A percentile compares a stretch with the other conserved stretches of the same genome.
These are phyloP conservation scores for Sphenostylis stenocarpa DNA, from an alignment of 306 rosid species.

Conservation along the genomic window DNA sequence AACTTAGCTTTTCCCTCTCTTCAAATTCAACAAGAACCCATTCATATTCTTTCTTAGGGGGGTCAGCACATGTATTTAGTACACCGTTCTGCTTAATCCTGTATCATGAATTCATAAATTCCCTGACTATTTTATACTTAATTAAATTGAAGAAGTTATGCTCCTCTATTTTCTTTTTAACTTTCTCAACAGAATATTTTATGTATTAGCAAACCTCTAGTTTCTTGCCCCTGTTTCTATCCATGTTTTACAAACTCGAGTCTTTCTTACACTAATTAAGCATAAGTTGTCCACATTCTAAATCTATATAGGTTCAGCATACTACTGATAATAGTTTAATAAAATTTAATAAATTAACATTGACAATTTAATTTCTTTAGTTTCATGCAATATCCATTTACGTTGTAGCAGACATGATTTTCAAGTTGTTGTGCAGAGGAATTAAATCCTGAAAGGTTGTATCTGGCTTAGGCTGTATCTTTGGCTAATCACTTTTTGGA, in stretches of 20 bases:
- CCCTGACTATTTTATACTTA: not conserved
- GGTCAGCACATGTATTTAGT: not conserved
- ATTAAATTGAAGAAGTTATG: not conserved
- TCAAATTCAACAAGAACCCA: not conserved
- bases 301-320: constrained; percentile 3
- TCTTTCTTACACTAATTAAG: not conserved
- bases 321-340: constrained; percentile 12
- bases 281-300: not conserved
- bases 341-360: constrained; percentile 2
- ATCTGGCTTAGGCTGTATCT: not conserved
- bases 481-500: constrained; percentile 1
- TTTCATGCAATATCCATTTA: constrained; percentile 17
- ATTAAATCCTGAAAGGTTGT: not conserved
- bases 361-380: not conserved
- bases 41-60: not conserved
- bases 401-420: constrained; percentile 1
- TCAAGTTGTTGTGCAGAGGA: not conserved
- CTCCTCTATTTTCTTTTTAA: constrained; percentile 5
- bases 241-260: not conserved
- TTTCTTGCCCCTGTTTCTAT: not conserved
- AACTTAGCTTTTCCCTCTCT: constrained; percentile 15
- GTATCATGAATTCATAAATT: not conserved
- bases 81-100: constrained; percentile 7
- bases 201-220: not conserved
- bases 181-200: constrained; percentile 4